These are phyloP conservation scores for Plantago lanceolata DNA, from an alignment of 305 asterid species.

Conservation along the genomic window DNA sequence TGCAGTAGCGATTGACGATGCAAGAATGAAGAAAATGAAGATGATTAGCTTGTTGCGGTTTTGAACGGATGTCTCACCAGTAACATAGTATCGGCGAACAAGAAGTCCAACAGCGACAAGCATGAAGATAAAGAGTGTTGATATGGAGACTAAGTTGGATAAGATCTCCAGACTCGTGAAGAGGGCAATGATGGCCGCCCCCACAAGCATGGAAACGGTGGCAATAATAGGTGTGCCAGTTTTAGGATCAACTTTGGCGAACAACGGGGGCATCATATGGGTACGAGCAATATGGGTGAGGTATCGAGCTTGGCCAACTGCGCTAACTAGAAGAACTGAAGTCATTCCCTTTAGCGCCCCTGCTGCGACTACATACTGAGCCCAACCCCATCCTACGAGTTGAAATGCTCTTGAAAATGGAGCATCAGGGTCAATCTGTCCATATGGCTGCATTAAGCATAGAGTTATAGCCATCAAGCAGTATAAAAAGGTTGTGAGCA, in stretches of 20 bases:
- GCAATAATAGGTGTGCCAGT: constrained; percentile 72
- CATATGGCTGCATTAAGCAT: constrained; percentile 70
- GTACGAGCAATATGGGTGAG: constrained; percentile 77
- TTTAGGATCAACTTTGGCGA: constrained; percentile 48
- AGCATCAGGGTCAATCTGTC: constrained; percentile 44
- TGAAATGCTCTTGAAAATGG: constrained; percentile 68
- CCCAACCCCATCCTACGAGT: constrained; percentile 69
- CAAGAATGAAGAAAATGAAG: constrained; percentile 34
- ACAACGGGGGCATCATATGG: constrained; percentile 85
- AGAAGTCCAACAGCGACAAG: constrained; percentile 64
- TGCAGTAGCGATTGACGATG: constrained; percentile 51
- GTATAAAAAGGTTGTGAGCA: constrained; percentile 53
- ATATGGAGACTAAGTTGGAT: constrained; percentile 50
- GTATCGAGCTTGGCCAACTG: constrained; percentile 77
- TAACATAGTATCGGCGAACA: constrained; percentile 56
- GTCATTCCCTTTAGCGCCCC: constrained; percentile 86
- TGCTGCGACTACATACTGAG: constrained; percentile 66
- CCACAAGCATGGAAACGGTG: constrained; percentile 46
- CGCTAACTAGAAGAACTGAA: constrained; percentile 59
- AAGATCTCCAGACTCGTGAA: constrained; percentile 53
- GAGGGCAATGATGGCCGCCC: constrained; percentile 55
- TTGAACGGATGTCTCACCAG: constrained; percentile 39
- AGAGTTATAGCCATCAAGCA: constrained; percentile 58
- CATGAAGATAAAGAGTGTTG: constrained; percentile 66
- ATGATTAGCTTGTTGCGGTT: constrained; percentile 41